Evolutionary conservation across 1,284 basidiomycete genomes (phyloP).

Genomic region (Tilletia caries): DNA sequence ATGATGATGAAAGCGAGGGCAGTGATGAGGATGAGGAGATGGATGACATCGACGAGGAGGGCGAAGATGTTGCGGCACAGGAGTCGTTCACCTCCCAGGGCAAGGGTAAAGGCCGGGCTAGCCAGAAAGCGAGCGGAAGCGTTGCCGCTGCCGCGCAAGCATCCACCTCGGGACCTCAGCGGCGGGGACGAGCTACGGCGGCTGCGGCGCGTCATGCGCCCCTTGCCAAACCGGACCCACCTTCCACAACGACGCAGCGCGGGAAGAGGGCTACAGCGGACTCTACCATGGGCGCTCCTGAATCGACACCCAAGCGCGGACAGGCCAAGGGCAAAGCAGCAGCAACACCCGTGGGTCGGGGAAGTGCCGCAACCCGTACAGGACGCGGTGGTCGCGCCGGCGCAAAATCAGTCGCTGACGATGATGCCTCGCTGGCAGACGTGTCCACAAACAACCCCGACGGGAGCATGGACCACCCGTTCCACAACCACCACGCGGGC

Average conservation of each 20-base stretch:
- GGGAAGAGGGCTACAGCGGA: neutral
- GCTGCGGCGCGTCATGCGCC: slow-evolving; percentile 7
- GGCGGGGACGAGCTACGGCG: neutral
- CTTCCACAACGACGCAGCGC: neutral
- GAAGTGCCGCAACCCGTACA: neutral
- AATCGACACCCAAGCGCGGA: no score
- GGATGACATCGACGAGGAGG: slow-evolving; percentile 11
- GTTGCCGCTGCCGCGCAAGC: neutral
- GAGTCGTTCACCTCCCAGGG: neutral
- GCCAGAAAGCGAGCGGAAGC: neutral
- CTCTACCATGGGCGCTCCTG: no score
- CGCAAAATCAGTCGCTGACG: neutral
- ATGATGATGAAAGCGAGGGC: neutral
- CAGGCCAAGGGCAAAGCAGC: no score
- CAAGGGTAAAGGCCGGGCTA: neutral
- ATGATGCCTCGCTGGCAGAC: neutral
- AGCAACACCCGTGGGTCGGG: no score
- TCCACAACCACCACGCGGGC: neutral
- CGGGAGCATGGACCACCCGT: neutral
- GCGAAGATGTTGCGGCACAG: neutral
- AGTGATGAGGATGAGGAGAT: slow-evolving; percentile 4
- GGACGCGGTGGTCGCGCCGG: slow-evolving; percentile 7
- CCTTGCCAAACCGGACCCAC: neutral
- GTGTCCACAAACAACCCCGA: slow-evolving; percentile 1
- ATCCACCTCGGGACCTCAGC: slow-evolving; percentile 3